Base-by-base conservation (phyloP, 2,329 filamentous ascomycete species). In the Penicillium sp. region DNA sequence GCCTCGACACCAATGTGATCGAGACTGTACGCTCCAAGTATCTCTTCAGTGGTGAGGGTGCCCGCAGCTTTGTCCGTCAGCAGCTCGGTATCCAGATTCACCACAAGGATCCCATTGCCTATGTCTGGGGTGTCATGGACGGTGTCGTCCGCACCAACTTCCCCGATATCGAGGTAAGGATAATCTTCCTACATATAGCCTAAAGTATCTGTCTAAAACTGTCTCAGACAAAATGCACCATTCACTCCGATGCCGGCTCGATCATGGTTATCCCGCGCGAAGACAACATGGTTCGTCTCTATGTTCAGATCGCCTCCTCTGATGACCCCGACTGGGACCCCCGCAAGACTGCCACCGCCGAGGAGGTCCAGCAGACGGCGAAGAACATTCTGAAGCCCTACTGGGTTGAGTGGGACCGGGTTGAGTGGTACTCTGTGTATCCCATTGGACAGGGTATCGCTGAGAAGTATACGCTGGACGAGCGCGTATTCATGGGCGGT, bases 101-200 rank as follows among this genome's bases (percentile, higher is more conserved):
- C 39, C 79, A 83, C 69, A 83, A 82, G 65, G 81, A 84, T 58
- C 81, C 81, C 9, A 83, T 83, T 58, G 75, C 78, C 12, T 76
- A 83, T 59, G 81, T 84, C 2, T 84, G 81, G 81, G 81, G 81
- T 63, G 81, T 84, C 20, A 84, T 84, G 81, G 81, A 84, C 57
- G 81, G 81, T 57, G 80, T 83, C 42, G 81, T 84, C 25, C 71
- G 78, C 57, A 84, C 81, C 20, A 74, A 83, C 63, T 76, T 88
- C 63, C 86, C 78, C 18, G 74, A 83, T 61, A 83, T 82, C 65
- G 80, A 81, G 72, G 76, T 78, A 66, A 48, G 67, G 31, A 31
- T 27, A 29, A 12, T 2, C 4, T 37, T 6, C 33, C 8, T 12
- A 9, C 33, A 20, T 20, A 1, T 12, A 37, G 9, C 18, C 18